These are phyloP conservation scores for Cladophialophora yegresii DNA, from an alignment of 2,329 filamentous ascomycete species.

Conservation along the genomic window DNA sequence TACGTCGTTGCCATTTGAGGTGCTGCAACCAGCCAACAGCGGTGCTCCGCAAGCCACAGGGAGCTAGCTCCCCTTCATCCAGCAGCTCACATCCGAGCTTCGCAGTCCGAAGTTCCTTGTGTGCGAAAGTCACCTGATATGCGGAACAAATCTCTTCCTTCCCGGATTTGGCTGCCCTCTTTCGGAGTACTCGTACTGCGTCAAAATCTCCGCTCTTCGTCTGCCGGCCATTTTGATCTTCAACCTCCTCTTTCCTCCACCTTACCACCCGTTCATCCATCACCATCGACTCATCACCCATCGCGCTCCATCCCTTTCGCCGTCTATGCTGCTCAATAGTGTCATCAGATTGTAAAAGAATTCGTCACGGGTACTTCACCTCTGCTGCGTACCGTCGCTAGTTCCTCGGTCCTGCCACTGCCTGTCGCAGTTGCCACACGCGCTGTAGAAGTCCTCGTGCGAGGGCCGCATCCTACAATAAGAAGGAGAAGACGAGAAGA, in stretches of 20 bases:
- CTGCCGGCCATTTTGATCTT: slow-evolving; percentile 19
- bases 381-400: slow-evolving; percentile 22
- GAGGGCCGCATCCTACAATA: slow-evolving; percentile 15
- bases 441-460: slow-evolving; percentile 30
- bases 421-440: slow-evolving; percentile 25
- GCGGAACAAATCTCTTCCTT: slow-evolving; percentile 3
- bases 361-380: slow-evolving; percentile 13
- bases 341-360: slow-evolving; percentile 26
- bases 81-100: background rate
- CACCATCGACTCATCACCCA: slow-evolving; percentile 14
- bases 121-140: background rate
- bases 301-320: slow-evolving; percentile 3
- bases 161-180: background rate
- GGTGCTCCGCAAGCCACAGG: slow-evolving; percentile 3
- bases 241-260: slow-evolving; percentile 12
- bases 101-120: slow-evolving; percentile 8
- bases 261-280: slow-evolving; percentile 14
- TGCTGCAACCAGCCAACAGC: slow-evolving; percentile 18
- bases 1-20: slow-evolving; percentile 14
- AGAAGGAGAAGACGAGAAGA: slow-evolving; percentile 16
- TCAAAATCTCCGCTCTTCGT: slow-evolving; percentile 19
- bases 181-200: too few species aligned
- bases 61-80: background rate
- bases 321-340: slow-evolving; percentile 24
- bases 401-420: slow-evolving; percentile 19